A percentile compares a stretch with the other conserved stretches of the same genome.
phyloP scores from a whole-genome alignment of 257 asterid genomes.

The Ajuga chamaepitys region DNA sequence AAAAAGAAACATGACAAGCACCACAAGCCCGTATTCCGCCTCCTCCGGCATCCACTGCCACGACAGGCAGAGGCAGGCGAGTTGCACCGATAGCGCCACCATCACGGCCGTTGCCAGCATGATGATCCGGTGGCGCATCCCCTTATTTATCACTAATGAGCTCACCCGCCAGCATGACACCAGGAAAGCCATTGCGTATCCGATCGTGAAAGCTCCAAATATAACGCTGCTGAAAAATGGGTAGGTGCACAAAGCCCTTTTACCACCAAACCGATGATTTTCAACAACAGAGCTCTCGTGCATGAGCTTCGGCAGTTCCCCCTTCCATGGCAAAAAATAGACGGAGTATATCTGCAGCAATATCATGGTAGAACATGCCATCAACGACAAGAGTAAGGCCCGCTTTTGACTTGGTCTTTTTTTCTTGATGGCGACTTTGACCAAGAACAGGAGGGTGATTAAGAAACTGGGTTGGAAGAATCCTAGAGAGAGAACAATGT shows the following conservation, averaged over 20 bases:
- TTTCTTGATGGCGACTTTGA: slow-evolving; percentile 49
- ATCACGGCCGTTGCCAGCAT: slow-evolving; percentile 42
- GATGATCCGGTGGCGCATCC: slow-evolving; percentile 45
- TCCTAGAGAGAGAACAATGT: slow-evolving; percentile 63
- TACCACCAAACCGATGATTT: slow-evolving; percentile 26
- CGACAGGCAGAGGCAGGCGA: slow-evolving; percentile 41
- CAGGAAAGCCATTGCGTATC: slow-evolving; percentile 43
- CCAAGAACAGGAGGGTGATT: slow-evolving; percentile 51
- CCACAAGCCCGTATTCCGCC: slow-evolving; percentile 25
- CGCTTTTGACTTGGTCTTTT: slow-evolving; percentile 28
- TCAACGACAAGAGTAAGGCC: slow-evolving; percentile 28
- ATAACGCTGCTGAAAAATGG: slow-evolving; percentile 53
- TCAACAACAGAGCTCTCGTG: slow-evolving; percentile 33
- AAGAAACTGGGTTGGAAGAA: slow-evolving; percentile 65
- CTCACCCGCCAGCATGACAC: slow-evolving; percentile 60
- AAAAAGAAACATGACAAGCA: slow-evolving; percentile 39
- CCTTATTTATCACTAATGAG: slow-evolving; percentile 60
- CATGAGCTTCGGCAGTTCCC: slow-evolving; percentile 36
- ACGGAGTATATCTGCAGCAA: slow-evolving; percentile 39
- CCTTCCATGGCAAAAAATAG: slow-evolving; percentile 35
- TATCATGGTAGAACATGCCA: slow-evolving; percentile 32
- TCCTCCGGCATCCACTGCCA: slow-evolving; percentile 48
- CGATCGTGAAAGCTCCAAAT: slow-evolving; percentile 42
- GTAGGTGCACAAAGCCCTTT: slow-evolving; percentile 46
- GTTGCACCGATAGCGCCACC: slow-evolving; percentile 55